Conservation (phyloP, 306 rosid genomes). For the Glycine tomentella region DNA sequence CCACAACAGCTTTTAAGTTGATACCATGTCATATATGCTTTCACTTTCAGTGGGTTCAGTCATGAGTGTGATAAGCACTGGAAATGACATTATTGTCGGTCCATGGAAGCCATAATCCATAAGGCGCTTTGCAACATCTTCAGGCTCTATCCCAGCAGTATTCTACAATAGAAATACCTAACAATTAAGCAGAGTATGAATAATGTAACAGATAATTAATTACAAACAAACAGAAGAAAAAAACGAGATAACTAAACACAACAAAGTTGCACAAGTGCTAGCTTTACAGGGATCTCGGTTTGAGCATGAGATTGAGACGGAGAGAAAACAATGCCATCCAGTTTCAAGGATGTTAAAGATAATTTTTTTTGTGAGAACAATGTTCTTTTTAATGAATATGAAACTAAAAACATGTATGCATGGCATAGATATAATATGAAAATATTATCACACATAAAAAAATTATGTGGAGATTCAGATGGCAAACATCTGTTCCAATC, state of each 20-base stretch:
- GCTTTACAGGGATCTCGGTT: background rate
- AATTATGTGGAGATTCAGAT: slow-evolving; percentile 83
- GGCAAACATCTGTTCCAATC: slow-evolving; percentile 99
- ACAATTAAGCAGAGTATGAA: slow-evolving; percentile 39
- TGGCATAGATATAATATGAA: slow-evolving; percentile 7
- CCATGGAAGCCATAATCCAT: slow-evolving; percentile 96
- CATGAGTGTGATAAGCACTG: slow-evolving; percentile 98
- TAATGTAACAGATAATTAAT: slow-evolving; percentile 9
- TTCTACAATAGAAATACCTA: slow-evolving; percentile 55
- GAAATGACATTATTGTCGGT: slow-evolving; percentile 97
- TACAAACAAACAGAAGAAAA: background rate
- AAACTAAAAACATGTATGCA: slow-evolving; percentile 12
- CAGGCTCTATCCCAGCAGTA: slow-evolving; percentile 93
- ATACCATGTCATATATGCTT: slow-evolving; percentile 54
- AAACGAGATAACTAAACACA: slow-evolving; percentile 12
- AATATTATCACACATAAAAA: background rate
- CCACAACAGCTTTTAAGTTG: too few relatives aligned
- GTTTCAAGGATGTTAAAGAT: slow-evolving; percentile 1
- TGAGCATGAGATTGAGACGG: background rate
- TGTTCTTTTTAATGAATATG: slow-evolving; percentile 29
- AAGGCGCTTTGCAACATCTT: slow-evolving; percentile 96
- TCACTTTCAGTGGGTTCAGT: slow-evolving; percentile 99
- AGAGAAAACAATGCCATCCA: slow-evolving; percentile 19
- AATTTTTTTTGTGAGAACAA: background rate
- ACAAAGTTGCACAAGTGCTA: background rate